Evolutionary conservation across 2,329 filamentous ascomycete genomes (phyloP).

Genomic region (Paecilomyces fulvus): DNA sequence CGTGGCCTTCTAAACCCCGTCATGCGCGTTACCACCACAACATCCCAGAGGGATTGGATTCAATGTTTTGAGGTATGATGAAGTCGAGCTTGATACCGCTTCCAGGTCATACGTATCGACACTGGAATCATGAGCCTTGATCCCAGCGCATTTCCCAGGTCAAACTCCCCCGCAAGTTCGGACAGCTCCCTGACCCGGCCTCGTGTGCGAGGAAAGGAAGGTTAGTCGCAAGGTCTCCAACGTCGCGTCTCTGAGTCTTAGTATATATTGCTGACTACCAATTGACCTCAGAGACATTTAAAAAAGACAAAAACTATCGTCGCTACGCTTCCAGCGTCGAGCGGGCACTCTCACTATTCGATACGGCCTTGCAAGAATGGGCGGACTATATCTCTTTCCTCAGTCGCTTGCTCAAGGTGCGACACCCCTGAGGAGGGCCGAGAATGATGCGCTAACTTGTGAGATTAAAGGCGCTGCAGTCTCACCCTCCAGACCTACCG

Average conservation of each 20-base stretch:
- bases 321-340: constrained; percentile 87
- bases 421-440: constrained; percentile 6
- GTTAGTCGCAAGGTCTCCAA: constrained; percentile 42
- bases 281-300: constrained; percentile 23
- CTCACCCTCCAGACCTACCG: constrained; percentile 62
- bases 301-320: constrained; percentile 62
- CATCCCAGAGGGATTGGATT: constrained; percentile 4
- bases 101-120: constrained; percentile 16
- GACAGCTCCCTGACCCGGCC: constrained; percentile 72
- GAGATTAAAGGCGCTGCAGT: constrained; percentile 65
- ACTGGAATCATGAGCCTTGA: constrained; percentile 36
- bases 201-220: constrained; percentile 68
- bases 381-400: constrained; percentile 98
- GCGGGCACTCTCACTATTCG: constrained; percentile 78
- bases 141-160: constrained; percentile 33
- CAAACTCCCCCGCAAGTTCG: constrained; percentile 69
- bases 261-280: neutral
- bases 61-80: constrained; percentile 29
- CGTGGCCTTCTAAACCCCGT: constrained; percentile 15
- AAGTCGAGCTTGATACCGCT: constrained; percentile 13
- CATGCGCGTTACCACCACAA: constrained; percentile 7
- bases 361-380: constrained; percentile 94
- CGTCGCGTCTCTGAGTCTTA: neutral
- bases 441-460: neutral
- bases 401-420: constrained; percentile 78